phyloP scores from a whole-genome alignment of 192 early-diverging fungal species.

The Umbelopsis isabellina region DNA sequence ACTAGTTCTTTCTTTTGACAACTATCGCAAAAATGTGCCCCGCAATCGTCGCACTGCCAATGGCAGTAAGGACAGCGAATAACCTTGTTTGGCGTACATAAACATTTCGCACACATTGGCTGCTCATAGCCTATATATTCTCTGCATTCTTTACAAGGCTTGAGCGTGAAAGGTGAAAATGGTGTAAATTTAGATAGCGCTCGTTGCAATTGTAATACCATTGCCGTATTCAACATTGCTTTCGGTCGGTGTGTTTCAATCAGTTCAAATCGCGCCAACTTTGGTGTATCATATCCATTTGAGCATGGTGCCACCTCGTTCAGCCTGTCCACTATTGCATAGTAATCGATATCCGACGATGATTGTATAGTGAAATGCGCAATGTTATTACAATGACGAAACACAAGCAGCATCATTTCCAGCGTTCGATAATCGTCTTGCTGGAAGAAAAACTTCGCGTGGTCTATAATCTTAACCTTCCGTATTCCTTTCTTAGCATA shows the following conservation, averaged over 20 bases:
- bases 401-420: constrained; percentile 6
- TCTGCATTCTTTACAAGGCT: constrained; percentile 16
- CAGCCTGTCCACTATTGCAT: neutral
- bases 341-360: constrained; percentile 11
- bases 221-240: neutral
- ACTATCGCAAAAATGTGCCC: neutral
- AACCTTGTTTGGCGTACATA: neutral
- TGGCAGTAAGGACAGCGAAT: constrained; percentile 8
- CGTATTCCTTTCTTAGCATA: constrained; percentile 1
- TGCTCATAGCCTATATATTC: constrained; percentile 13
- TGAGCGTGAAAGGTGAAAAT: neutral
- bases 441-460: constrained; percentile 15
- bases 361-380: constrained; percentile 8
- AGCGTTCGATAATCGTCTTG: constrained; percentile 2
- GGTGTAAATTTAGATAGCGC: neutral
- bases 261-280: neutral
- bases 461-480: neutral
- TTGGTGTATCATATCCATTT: neutral
- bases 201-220: neutral
- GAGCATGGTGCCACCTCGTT: neutral
- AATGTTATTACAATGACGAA: neutral
- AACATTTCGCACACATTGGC: constrained; percentile 6
- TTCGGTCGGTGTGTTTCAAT: constrained; percentile 10
- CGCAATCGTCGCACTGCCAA: constrained; percentile 17
- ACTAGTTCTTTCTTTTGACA: constrained; percentile 14